Base-by-base conservation (phyloP, 2,329 filamentous ascomycete genomes). In the Fusarium stilboides region DNA sequence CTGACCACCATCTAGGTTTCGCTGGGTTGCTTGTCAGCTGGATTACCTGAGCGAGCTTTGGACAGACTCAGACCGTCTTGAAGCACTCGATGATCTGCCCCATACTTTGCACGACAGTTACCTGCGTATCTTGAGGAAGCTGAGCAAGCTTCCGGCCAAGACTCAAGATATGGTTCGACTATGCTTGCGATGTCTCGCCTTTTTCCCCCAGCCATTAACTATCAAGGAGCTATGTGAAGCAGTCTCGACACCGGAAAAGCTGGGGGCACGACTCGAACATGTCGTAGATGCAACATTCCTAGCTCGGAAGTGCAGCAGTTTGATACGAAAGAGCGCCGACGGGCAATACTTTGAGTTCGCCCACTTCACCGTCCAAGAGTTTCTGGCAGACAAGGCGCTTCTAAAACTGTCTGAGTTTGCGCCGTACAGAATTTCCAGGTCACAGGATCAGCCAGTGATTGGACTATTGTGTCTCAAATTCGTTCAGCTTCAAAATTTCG, bases 21-120 rank as follows among this genome's bases (percentile, higher is more conserved):
- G 68, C 0, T 71, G 68, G 68, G 68, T 64, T 10, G 42, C 52
- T 3, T 71, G 68, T 9, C 65, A 71, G 15, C 26, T 71, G 0
- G 65, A 71, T 15, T 65, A 69, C 31, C 43, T 71, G 9, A 47
- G 47, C 3, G 62, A 67, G 1, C 44, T 55, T n/a, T 24, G 24
- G 1, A 55, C 13, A 2, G 68, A 71, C 13, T 13, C 4, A 10
- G 65, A 60, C 2, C 62, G 66, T 1, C 50, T 40, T 1, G 24
- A 62, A 13, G 68, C 68, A 0, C 33, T 69, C 0, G 33, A 57
- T 0, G 20, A 46, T 3, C 39, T 71, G 0, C 66, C 68, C 6
- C 58, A 26, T 1, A 40, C 26, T 1, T 15, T 70, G 0, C 50
- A 31, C 0, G 65, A 55, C 1, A 67, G 44, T 8, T 69, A 70